These are phyloP conservation scores for Eucalyptus camaldulensis DNA, from an alignment of 345 rosid genomes.

Conservation along the genomic window DNA sequence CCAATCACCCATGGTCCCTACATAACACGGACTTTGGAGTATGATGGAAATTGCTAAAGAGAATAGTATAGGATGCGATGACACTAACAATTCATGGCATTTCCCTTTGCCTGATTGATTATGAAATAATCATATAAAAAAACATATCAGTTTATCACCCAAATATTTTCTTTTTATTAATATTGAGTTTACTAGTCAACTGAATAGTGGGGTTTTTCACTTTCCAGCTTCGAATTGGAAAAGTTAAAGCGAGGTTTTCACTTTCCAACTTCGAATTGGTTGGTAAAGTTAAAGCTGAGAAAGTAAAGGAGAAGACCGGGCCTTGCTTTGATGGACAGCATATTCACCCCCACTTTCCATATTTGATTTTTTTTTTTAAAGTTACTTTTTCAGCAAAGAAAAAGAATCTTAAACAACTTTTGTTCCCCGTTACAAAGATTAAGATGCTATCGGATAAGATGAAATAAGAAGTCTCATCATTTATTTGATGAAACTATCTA, in stretches of 20 bases:
- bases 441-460: not conserved
- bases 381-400: not conserved
- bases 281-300: not conserved
- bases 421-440: fast-evolving
- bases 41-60: too few relatives aligned
- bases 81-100: too few relatives aligned
- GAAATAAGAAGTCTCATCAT: not conserved
- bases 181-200: not conserved
- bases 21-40: too few relatives aligned
- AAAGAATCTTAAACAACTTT: not conserved
- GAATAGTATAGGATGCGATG: too few relatives aligned
- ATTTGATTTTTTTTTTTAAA: too few relatives aligned
- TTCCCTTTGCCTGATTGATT: too few relatives aligned
- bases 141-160: fast-evolving
- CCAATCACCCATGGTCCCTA: too few relatives aligned
- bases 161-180: not conserved
- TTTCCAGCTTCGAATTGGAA: not conserved
- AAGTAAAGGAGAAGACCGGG: not conserved
- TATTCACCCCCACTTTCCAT: too few relatives aligned
- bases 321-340: not conserved
- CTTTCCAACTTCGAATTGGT: fast-evolving
- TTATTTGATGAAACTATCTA: not conserved
- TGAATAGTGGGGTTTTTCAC: not conserved
- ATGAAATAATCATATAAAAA: not conserved
- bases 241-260: not conserved